Percentiles rank a stretch among this genome's conserved stretches.
Evolutionary conservation across 192 early-diverging fungal species (phyloP).

Genomic region (Chytriomyces sp.): DNA sequence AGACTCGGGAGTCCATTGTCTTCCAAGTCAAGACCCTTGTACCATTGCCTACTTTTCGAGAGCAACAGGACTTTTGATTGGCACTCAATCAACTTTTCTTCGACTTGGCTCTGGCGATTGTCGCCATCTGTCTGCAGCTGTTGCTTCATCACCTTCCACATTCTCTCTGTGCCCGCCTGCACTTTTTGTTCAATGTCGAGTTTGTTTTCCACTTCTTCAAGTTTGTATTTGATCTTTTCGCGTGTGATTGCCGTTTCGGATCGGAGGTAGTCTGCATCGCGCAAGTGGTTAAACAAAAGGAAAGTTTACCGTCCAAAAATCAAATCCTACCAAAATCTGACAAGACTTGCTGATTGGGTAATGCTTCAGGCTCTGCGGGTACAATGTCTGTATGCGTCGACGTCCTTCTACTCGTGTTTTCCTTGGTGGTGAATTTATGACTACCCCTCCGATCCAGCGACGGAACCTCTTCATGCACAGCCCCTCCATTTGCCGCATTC

Average conservation of each 20-base stretch:
- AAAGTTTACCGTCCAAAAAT: neutral
- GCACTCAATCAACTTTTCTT: constrained; percentile 56
- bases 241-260: constrained; percentile 53
- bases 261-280: constrained; percentile 49
- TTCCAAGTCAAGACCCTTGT: constrained; percentile 83
- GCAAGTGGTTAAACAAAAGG: neutral
- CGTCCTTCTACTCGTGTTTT: neutral
- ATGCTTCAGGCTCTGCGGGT: neutral
- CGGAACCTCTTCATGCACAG: neutral
- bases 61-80: constrained; percentile 53
- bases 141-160: constrained; percentile 48
- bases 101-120: constrained; percentile 18
- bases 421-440: neutral
- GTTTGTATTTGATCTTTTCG: constrained; percentile 68
- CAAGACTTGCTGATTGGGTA: neutral
- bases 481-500: neutral
- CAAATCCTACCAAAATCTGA: neutral
- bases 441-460: neutral
- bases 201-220: constrained; percentile 87
- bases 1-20: constrained; percentile 49
- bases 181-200: constrained; percentile 94
- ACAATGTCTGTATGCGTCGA: neutral
- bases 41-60: constrained; percentile 69
- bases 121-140: constrained; percentile 37
- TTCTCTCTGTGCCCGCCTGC: constrained; percentile 78